Evolutionary conservation across 2,329 filamentous ascomycete species (phyloP).

Genomic region (Chrysosphaeria jannelii): DNA sequence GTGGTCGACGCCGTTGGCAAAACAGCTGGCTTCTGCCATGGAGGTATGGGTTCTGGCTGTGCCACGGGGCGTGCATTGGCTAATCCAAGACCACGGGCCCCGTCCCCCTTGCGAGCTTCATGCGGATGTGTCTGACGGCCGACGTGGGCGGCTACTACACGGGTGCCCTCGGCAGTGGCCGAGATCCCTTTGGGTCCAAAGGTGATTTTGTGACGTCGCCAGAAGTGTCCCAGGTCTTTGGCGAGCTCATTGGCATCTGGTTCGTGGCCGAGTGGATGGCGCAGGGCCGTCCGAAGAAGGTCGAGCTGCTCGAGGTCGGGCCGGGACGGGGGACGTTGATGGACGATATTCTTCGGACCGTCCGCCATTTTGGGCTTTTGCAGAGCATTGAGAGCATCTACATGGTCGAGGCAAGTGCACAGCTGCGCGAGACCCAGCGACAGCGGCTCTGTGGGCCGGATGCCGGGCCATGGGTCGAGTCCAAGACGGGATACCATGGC

Average conservation of each 20-base stretch:
- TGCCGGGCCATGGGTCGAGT: constrained; percentile 34
- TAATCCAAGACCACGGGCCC: constrained; percentile 38
- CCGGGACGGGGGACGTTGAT: constrained; percentile 86
- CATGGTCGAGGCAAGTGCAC: constrained; percentile 73
- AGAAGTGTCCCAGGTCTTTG: constrained; percentile 92
- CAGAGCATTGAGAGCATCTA: constrained; percentile 64
- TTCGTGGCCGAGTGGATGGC: constrained; percentile 89
- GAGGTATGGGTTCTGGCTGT: constrained; percentile 21
- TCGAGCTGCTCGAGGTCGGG: constrained; percentile 80
- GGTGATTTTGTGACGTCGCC: constrained; percentile 94
- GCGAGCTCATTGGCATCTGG: constrained; percentile 83
- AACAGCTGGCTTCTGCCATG: constrained; percentile 63
- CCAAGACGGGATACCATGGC: constrained; percentile 42
- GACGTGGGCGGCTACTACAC: constrained; percentile 88
- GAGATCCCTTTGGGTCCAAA: constrained; percentile 72
- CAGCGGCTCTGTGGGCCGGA: constrained; percentile 49
- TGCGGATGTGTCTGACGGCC: constrained; percentile 93
- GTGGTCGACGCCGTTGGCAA: constrained; percentile 84
- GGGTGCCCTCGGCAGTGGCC: constrained; percentile 26
- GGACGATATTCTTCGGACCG: constrained; percentile 84
- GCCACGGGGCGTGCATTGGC: background rate
- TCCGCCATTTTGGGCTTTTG: constrained; percentile 52
- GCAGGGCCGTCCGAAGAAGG: constrained; percentile 41
- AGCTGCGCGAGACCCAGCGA: constrained; percentile 49
- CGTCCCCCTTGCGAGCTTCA: constrained; percentile 73